Evolutionary conservation across 768 basidiomycete genomes (phyloP).

Genomic region (Vishniacozyma victoriae): DNA sequence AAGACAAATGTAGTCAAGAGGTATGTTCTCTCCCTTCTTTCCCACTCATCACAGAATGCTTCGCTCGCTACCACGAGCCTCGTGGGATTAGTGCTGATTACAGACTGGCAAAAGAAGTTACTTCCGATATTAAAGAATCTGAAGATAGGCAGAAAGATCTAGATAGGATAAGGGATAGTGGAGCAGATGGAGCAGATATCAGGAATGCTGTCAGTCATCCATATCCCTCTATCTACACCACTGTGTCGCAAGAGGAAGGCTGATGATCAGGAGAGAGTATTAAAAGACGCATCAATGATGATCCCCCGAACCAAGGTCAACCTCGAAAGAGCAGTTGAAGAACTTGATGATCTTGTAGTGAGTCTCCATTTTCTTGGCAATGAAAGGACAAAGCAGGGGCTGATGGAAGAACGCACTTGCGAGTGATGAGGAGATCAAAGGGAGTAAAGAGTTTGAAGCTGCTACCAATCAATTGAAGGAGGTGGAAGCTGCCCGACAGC

Average conservation of each 20-base stretch:
- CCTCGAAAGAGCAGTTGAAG: conserved; percentile 23
- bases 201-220: conserved; percentile 33
- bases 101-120: conserved; percentile 36
- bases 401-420: conserved; percentile 9
- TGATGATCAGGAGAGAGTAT: conserved; percentile 27
- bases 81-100: neutral
- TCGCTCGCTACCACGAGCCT: neutral
- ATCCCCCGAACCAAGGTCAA: conserved; percentile 29
- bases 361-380: conserved; percentile 1
- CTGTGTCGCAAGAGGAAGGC: too few species aligned
- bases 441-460: conserved; percentile 5
- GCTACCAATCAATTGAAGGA: conserved; percentile 12
- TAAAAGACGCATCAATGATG: conserved; percentile 38
- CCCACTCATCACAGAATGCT: neutral
- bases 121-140: conserved; percentile 25
- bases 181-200: conserved; percentile 38
- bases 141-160: conserved; percentile 18
- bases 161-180: conserved; percentile 24
- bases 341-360: conserved; percentile 38
- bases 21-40: conserved; percentile 10
- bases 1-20: conserved; percentile 40
- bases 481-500: too few species aligned
- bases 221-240: neutral
- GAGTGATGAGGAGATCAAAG: neutral
- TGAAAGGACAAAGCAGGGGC: neutral